phyloP scores from a whole-genome alignment of 2,329 filamentous ascomycete genomes.

The Fusarium solani-melongenae region DNA sequence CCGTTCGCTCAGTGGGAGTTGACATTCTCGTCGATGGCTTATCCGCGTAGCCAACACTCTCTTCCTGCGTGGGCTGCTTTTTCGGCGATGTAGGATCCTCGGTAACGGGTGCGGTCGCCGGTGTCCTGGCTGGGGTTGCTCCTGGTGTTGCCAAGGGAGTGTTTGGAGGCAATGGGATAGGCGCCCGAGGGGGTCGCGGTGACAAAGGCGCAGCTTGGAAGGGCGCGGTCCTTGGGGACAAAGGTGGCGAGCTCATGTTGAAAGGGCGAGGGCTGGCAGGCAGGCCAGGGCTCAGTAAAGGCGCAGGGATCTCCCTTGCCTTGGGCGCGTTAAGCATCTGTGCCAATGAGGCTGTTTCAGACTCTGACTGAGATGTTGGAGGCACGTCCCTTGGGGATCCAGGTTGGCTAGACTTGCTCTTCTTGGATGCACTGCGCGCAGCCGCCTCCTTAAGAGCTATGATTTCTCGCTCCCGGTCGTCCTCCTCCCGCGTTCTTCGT shows the following conservation, averaged over 20 bases:
- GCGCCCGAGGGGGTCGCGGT: constrained; percentile 78
- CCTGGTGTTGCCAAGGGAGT: constrained; percentile 71
- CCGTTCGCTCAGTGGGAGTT: constrained; percentile 57
- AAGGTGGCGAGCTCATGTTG: constrained; percentile 71
- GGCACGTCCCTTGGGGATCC: constrained; percentile 43
- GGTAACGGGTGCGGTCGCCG: constrained; percentile 36
- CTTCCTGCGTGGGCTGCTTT: constrained; percentile 17
- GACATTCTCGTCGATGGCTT: constrained; percentile 43
- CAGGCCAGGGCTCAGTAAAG: constrained; percentile 68
- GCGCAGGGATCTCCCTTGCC: constrained; percentile 50
- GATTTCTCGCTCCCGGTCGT: constrained; percentile 81
- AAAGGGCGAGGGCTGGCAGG: constrained; percentile 70
- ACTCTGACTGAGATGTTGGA: constrained; percentile 51
- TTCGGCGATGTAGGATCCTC: constrained; percentile 27
- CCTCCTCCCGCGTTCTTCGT: constrained; percentile 86
- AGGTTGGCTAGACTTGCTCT: constrained; percentile 64
- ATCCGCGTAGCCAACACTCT: constrained; percentile 19
- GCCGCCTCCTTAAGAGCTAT: constrained; percentile 75
- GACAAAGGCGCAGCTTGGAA: constrained; percentile 69
- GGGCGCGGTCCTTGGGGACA: constrained; percentile 68
- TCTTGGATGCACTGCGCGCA: constrained; percentile 78
- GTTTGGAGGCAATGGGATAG: constrained; percentile 77
- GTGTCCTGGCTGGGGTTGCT: constrained; percentile 48
- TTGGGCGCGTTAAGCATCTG: constrained; percentile 58
- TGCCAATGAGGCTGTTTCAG: constrained; percentile 62